These are phyloP conservation scores for Beauveria caledonica DNA, from an alignment of 2,329 filamentous ascomycete species.

Conservation along the genomic window DNA sequence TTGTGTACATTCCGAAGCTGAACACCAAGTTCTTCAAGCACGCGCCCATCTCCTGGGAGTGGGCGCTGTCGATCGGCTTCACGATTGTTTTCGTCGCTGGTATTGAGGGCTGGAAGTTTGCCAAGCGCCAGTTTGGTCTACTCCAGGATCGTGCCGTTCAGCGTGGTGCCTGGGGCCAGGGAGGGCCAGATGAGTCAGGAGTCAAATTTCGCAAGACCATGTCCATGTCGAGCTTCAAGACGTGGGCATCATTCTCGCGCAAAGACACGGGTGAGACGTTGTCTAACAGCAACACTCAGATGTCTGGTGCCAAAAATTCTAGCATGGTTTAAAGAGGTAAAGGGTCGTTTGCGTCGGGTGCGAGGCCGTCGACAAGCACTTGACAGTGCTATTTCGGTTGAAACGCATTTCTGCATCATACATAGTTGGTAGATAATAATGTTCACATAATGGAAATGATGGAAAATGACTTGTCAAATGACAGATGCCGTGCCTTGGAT, in stretches of 20 bases:
- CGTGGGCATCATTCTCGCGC: constrained; percentile 35
- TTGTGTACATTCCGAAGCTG: constrained; percentile 64
- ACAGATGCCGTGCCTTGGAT: neutral
- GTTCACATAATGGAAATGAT: neutral
- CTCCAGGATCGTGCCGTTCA: constrained; percentile 45
- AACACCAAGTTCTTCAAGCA: constrained; percentile 68
- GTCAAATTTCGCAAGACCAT: constrained; percentile 39
- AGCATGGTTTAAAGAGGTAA: neutral
- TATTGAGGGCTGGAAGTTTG: constrained; percentile 64
- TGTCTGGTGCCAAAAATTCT: constrained; percentile 1
- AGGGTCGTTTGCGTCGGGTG: no score
- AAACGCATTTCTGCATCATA: neutral
- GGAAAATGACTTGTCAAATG: neutral
- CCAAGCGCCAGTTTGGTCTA: constrained; percentile 49
- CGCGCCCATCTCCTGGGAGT: constrained; percentile 64
- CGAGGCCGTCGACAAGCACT: no score
- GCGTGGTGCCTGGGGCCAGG: constrained; percentile 44
- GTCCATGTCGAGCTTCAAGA: constrained; percentile 44
- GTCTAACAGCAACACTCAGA: neutral
- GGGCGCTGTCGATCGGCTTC: constrained; percentile 58
- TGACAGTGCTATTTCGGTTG: neutral
- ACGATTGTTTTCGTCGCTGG: constrained; percentile 57
- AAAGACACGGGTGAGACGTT: constrained; percentile 33
- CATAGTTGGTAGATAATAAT: neutral
- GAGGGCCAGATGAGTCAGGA: constrained; percentile 38